These are phyloP conservation scores for Clarireedia paspali DNA, from an alignment of 2,329 filamentous ascomycete species.

Conservation along the genomic window DNA sequence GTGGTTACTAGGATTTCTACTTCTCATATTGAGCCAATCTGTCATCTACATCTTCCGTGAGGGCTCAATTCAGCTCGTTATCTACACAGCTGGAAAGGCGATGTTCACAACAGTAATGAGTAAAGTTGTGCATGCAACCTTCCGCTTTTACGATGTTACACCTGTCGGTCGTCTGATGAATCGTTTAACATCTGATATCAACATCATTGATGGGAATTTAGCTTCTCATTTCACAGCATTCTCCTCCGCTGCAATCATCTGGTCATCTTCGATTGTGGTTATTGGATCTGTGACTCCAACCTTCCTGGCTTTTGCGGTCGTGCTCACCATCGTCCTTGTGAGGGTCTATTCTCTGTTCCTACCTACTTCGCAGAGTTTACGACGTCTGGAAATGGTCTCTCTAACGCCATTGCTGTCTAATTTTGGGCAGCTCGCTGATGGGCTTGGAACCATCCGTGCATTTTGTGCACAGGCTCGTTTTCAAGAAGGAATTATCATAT, in stretches of 20 bases:
- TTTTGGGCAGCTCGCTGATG: conserved; percentile 80
- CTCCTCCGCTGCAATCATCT: conserved; percentile 62
- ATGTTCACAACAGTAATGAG: conserved; percentile 69
- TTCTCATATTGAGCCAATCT: conserved; percentile 55
- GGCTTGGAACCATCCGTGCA: conserved; percentile 77
- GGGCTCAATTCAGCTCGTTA: conserved; percentile 64
- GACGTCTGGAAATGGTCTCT: conserved; percentile 83
- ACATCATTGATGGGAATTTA: conserved; percentile 82
- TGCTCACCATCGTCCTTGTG: conserved; percentile 61
- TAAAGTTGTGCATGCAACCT: conserved; percentile 70
- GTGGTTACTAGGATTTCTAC: conserved; percentile 66
- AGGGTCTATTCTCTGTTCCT: conserved; percentile 70
- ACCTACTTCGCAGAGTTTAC: conserved; percentile 74
- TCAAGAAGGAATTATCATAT: conserved; percentile 68
- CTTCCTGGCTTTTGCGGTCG: conserved; percentile 65
- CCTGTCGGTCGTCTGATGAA: conserved; percentile 90
- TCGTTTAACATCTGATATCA: conserved; percentile 81
- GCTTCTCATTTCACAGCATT: conserved; percentile 65
- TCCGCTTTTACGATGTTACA: conserved; percentile 86
- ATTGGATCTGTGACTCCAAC: conserved; percentile 72
- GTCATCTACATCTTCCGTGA: conserved; percentile 54
- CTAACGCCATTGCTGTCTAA: conserved; percentile 86
- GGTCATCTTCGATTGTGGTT: conserved; percentile 64
- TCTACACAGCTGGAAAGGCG: conserved; percentile 67
- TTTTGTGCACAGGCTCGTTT: conserved; percentile 74